These are phyloP conservation scores for Botrytis cinerea DNA, from an alignment of 2,329 filamentous ascomycete species.

Conservation along the genomic window DNA sequence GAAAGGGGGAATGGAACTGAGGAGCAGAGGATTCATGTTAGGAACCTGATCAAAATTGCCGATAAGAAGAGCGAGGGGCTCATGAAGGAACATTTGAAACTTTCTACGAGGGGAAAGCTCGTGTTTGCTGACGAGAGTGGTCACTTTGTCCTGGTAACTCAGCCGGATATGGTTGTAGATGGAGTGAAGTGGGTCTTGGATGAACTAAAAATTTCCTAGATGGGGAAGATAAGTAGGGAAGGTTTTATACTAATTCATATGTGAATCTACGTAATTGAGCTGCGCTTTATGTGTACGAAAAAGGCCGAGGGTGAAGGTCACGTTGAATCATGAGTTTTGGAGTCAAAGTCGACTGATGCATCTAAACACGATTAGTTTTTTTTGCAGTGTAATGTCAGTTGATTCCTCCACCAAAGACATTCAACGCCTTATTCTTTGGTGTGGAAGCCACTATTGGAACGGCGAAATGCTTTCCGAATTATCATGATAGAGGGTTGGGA, in stretches of 20 bases:
- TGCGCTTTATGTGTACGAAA: background rate
- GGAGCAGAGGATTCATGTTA: slow-evolving; percentile 38
- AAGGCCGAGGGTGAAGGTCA: background rate
- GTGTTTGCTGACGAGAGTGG: slow-evolving; percentile 42
- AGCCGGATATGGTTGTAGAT: slow-evolving; percentile 43
- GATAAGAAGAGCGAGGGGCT: slow-evolving; percentile 40
- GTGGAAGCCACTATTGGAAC: background rate
- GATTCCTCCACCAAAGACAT: no score
- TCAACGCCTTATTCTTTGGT: background rate
- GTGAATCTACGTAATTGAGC: background rate
- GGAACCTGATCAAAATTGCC: slow-evolving; percentile 36
- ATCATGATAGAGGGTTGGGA: no score
- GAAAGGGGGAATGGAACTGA: slow-evolving; percentile 42
- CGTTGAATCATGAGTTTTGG: background rate
- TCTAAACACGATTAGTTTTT: background rate
- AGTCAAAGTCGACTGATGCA: background rate
- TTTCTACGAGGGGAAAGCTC: slow-evolving; percentile 39
- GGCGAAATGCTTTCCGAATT: background rate
- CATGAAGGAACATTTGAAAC: slow-evolving; percentile 38
- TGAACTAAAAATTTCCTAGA: background rate
- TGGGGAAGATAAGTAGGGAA: background rate
- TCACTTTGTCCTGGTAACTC: slow-evolving; percentile 43
- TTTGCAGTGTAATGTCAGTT: background rate
- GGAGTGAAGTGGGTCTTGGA: slow-evolving; percentile 35
- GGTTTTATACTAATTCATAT: background rate